A percentile compares a stretch with the other conserved stretches of the same genome.
Conservation (phyloP, 1,284 basidiomycete genomes). For the Melampsora americana region DNA sequence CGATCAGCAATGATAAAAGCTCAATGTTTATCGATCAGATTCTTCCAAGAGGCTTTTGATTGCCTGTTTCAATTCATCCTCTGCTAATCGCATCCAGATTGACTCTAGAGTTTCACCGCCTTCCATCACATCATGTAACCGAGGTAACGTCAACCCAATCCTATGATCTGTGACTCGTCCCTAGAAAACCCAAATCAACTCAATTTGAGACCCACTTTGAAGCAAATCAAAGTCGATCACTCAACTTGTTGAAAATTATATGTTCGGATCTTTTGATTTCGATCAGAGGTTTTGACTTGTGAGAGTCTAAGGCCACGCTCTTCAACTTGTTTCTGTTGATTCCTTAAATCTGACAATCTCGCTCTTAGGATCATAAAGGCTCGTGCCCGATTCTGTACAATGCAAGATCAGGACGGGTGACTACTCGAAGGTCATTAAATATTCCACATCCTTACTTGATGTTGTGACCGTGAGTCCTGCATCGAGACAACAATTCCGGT, state of each 20-base stretch:
- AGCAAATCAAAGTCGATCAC: not conserved
- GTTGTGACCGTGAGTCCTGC: conserved; percentile 96
- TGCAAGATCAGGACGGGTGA: not conserved
- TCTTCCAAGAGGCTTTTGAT: not conserved
- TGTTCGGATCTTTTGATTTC: conserved; percentile 87
- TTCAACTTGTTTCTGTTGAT: conserved; percentile 67
- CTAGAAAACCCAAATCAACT: conserved; percentile 54
- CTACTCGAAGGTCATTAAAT: conserved; percentile 1
- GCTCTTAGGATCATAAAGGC: conserved; percentile 82
- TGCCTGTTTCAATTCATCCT: conserved; percentile 1
- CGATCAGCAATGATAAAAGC: too few relatives aligned
- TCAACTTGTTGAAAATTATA: conserved; percentile 81
- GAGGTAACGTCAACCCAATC: conserved; percentile 72
- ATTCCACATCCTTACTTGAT: conserved; percentile 63
- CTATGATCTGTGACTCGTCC: conserved; percentile 89
- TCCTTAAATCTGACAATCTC: conserved; percentile 73
- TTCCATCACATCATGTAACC: conserved; percentile 71
- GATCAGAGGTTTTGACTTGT: conserved; percentile 73
- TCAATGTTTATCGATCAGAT: not conserved
- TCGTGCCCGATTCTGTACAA: conserved; percentile 70
- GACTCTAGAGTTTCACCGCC: conserved; percentile 69
- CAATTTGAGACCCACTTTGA: not conserved
- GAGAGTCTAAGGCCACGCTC: conserved; percentile 67
- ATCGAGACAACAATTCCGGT: conserved; percentile 93
- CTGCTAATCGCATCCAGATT: conserved; percentile 57